A percentile compares a stretch with the other conserved stretches of the same genome.
phyloP scores from a whole-genome alignment of 2,329 filamentous ascomycete species.

The Hirsutella thompsonii region DNA sequence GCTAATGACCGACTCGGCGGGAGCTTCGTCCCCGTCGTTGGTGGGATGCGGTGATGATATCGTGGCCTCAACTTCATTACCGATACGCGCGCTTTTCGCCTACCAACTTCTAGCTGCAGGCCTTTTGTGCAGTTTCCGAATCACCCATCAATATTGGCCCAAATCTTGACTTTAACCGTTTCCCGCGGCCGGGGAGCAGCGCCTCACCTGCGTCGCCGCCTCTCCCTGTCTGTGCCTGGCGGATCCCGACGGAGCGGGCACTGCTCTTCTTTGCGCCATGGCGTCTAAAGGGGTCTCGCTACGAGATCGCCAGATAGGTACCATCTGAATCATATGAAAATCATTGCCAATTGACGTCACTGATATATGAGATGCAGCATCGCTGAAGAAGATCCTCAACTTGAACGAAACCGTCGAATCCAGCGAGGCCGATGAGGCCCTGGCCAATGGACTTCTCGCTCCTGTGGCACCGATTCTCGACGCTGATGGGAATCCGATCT shows the following conservation, averaged over 20 bases:
- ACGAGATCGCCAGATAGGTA: conserved; percentile 39
- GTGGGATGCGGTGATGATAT: conserved; percentile 3
- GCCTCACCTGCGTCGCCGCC: neutral
- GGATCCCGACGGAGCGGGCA: neutral
- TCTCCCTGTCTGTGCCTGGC: neutral
- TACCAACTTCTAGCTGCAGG: neutral
- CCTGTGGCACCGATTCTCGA: conserved; percentile 71
- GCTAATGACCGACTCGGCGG: neutral
- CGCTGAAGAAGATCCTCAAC: conserved; percentile 91
- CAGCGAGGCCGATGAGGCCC: conserved; percentile 48
- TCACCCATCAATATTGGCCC: too few relatives aligned
- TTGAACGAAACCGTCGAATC: conserved; percentile 63
- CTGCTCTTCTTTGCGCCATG: conserved; percentile 19
- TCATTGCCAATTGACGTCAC: neutral
- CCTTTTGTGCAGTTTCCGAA: too few relatives aligned
- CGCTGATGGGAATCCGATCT: conserved; percentile 82
- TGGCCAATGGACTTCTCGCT: conserved; percentile 50
- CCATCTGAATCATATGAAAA: neutral
- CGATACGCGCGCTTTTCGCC: neutral
- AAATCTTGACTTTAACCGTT: too few relatives aligned
- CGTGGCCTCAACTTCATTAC: conserved; percentile 7
- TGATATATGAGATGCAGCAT: conserved; percentile 39
- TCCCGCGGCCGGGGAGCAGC: neutral
- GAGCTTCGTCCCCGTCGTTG: neutral
- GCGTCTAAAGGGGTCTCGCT: conserved; percentile 31